These are phyloP conservation scores for Jasminum sambac DNA, from an alignment of 257 asterid species.

Conservation along the genomic window DNA sequence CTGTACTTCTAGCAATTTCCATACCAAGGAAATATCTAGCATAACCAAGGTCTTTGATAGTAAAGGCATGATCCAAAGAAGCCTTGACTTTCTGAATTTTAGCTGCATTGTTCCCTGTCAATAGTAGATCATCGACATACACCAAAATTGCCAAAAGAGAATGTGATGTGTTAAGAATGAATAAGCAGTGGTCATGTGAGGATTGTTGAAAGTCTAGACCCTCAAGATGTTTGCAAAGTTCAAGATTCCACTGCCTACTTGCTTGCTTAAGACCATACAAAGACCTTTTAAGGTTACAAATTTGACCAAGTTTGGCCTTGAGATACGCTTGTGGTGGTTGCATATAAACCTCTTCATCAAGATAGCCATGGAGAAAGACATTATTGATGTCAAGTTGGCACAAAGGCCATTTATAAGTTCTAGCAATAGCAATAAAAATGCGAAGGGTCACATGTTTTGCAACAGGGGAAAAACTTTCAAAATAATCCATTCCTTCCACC, in stretches of 20 bases:
- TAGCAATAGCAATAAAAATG: neutral
- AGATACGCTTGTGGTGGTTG: neutral
- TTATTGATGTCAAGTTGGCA: conserved; percentile 6
- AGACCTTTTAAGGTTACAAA: neutral
- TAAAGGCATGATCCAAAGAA: neutral
- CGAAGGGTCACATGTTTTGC: neutral
- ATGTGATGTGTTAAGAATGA: neutral
- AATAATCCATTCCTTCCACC: neutral
- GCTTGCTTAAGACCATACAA: conserved; percentile 14
- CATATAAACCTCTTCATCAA: conserved; percentile 16
- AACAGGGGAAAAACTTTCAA: neutral
- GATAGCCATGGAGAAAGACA: conserved; percentile 5
- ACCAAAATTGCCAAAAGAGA: neutral
- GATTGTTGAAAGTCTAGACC: neutral
- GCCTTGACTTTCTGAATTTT: neutral
- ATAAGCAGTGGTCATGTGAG: neutral
- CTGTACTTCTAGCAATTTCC: neutral
- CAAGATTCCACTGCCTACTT: too few species aligned
- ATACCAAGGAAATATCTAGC: neutral
- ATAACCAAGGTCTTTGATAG: neutral
- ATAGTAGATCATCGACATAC: too few species aligned
- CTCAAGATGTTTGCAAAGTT: neutral
- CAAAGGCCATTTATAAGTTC: neutral
- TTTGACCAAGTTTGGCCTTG: neutral
- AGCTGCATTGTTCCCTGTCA: neutral